Evolutionary conservation across 495 filamentous ascomycete species (phyloP), one percentile per base, ranked within the genome.

Genomic region (Neurospora pannonica): DNA sequence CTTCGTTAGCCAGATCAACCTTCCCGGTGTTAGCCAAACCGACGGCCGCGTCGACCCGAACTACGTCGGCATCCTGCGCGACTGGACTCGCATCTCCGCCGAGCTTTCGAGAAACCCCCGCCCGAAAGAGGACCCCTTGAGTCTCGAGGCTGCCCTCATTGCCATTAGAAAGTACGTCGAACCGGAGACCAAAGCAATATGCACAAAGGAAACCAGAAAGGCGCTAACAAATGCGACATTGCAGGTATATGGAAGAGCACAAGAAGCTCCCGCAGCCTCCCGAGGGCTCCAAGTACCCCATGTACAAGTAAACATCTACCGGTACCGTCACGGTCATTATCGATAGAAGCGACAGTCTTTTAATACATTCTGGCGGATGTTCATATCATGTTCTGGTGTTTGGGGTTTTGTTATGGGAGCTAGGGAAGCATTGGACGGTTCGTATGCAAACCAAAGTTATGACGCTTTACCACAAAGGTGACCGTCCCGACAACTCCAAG

Each of bases 241-340:
- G 3, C 76, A 97, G 95, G 82, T 97, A 92, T 78, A 99, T 99
- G 96, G 95, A 95, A n/a, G 89, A 91, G 78, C 89, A 98, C 84
- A 97, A 97, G 88, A 98, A 98, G 84, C 89, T 98, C 15, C 91
- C 94, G 17, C 96, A 99, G 81, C 96, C 97, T 71, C 87, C 93
- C 4, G 96, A 99, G 84, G 95, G 95, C 62, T 90, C 92, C 69
- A 94, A 89, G 73, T 98, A 91, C 80, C 72, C 77, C 21, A 79
- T 81, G 4, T 82, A 82, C 73, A 78, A 78, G 72, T 78, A 70
- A 76, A 43, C 17, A 70, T 17, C 3, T 34, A 69, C 43, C 38
- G 28, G 31, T 31, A 11, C 21, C 21, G 40, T 71, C 28, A 24
- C 42, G 17, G 31, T 60, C 21, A 38, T 28, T 13, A 54, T 36